Evolutionary conservation across 2,329 filamentous ascomycete species (phyloP), one percentile per base, ranked within the genome.

Genomic region (Boeremia exigua): DNA sequence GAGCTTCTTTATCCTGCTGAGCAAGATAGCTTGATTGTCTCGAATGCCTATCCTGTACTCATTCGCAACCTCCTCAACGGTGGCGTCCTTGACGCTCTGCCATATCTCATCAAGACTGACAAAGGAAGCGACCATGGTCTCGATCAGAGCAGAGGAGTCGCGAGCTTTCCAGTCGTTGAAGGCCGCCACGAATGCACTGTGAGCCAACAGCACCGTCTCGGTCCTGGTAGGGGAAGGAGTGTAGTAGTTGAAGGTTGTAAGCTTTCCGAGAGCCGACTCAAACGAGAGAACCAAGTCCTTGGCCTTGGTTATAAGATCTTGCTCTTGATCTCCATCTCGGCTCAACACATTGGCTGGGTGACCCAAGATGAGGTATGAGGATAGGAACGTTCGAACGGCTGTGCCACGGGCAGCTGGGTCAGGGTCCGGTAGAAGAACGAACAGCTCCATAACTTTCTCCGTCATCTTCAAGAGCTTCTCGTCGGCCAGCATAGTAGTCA

Each of bases 91-190:
- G 71, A 95, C 89, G 2, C 88, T 90, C 70, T 92, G 89, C 81
- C 90, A 90, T 43, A 94, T 94, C 32, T 88, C 88, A 68, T 95
- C 91, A 2, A 95, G 83, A 70, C 92, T 90, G 15, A 93, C 89
- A 73, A 94, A 93, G 61, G 92, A 90, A 67, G 91, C 84, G n/a
- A 94, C 82, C 90, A 95, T 93, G 51, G 91, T 88, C 66, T 93
- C 89, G 48, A 94, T 86, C 4, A 95, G 79, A 0, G 90, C 87
- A 49, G 87, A 87, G 0, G 89, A 91, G 70, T 94, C 91, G 48
- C 90, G 85, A 1, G 90, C 88, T 75, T 93, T 92, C 91, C 91
- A 95, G 3, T 89, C 87, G 57, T 91, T 89, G 68, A 95, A 93
- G 1, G 89, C 89, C 48, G 90, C 88, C 65, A 88, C 86, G 64